These are phyloP conservation scores for Ascochyta clinopodiicola DNA, from an alignment of 2,329 filamentous ascomycete species.

Conservation along the genomic window DNA sequence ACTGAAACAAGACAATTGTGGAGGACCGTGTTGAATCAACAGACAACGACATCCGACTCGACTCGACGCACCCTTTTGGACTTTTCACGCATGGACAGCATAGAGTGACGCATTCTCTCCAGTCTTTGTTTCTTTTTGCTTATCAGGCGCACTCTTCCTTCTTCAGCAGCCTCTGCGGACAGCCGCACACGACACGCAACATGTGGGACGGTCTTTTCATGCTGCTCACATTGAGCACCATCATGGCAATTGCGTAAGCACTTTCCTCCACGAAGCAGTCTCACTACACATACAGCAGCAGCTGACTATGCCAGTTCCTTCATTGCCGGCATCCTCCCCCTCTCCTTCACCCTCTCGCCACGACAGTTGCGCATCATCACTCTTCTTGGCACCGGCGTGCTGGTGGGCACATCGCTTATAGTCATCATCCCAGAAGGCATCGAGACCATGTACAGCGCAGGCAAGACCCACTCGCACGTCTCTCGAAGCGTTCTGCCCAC, in stretches of 20 bases:
- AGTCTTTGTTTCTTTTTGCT: constrained; percentile 18
- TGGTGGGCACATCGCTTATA: constrained; percentile 93
- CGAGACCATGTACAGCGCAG: constrained; percentile 78
- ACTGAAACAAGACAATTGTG: constrained; percentile 15
- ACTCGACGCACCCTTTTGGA: not conserved
- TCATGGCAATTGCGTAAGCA: constrained; percentile 70
- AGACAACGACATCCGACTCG: constrained; percentile 9
- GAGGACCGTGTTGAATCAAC: constrained; percentile 14
- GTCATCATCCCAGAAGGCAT: constrained; percentile 98
- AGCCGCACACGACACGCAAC: constrained; percentile 28
- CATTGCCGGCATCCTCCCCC: constrained; percentile 85
- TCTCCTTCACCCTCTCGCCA: constrained; percentile 85
- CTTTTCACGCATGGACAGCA: constrained; percentile 25
- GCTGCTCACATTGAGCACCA: constrained; percentile 67
- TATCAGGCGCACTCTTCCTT: constrained; percentile 25
- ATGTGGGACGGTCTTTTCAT: constrained; percentile 70
- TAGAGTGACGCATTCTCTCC: constrained; percentile 16
- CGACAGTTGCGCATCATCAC: constrained; percentile 89
- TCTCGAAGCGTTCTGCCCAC: constrained; percentile 31
- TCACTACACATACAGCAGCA: not conserved
- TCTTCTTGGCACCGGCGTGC: constrained; percentile 88
- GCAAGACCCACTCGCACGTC: constrained; percentile 33
- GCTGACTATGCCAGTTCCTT: constrained; percentile 73
- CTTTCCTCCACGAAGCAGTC: not conserved
- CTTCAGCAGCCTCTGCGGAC: constrained; percentile 11